Conservation (phyloP, 345 rosid species). For the Hibiscus trionum region DNA sequence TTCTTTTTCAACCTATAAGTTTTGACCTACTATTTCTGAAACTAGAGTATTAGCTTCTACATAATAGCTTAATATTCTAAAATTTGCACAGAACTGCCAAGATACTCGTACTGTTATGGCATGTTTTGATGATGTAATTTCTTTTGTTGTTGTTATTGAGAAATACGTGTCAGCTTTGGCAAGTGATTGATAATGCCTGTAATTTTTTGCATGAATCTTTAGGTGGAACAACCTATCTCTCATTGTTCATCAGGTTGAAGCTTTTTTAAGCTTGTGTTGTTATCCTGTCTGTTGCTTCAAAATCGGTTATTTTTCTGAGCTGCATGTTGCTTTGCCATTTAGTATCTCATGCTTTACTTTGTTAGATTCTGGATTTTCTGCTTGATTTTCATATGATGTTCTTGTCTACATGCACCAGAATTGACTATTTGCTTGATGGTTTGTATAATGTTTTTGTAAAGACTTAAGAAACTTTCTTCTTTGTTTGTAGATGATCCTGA, state of each 20-base stretch:
- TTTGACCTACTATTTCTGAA: not conserved
- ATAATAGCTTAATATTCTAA: not conserved
- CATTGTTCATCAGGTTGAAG: not conserved
- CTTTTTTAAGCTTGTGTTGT: not conserved
- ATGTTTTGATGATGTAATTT: not conserved
- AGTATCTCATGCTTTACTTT: not conserved
- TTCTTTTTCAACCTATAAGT: not conserved
- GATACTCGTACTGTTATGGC: not conserved
- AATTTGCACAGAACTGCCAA: not conserved
- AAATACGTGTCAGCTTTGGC: not conserved
- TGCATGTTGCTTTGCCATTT: not conserved
- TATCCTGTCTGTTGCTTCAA: not conserved
- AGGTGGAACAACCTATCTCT: not conserved
- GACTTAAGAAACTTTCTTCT: not conserved
- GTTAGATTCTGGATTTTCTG: not conserved
- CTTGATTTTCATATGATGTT: not conserved
- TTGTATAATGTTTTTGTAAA: not conserved
- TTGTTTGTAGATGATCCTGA: conserved; percentile 67
- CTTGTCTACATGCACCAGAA: not conserved
- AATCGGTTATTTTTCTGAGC: not conserved
- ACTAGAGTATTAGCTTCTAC: not conserved
- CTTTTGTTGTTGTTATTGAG: not conserved
- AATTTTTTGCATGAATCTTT: not conserved
- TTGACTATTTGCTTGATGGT: not conserved
- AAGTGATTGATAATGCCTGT: not conserved